Conservation (phyloP, 768 basidiomycete species). For the Tylopilus subfusipes region DNA sequence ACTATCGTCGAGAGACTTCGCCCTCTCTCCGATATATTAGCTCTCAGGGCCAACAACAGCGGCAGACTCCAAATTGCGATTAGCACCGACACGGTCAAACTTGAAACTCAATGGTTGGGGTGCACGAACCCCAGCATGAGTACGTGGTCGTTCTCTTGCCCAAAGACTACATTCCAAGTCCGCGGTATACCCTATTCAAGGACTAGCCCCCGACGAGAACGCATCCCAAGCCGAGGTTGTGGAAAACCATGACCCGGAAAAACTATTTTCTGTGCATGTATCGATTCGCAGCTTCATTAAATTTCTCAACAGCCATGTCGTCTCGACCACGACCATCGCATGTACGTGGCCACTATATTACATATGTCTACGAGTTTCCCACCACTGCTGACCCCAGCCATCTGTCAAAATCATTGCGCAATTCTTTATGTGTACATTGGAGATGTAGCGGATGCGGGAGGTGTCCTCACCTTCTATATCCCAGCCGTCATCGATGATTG, state of each 20-base stretch:
- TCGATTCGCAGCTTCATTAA: constrained; percentile 75
- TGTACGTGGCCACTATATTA: constrained; percentile 47
- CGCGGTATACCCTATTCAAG: constrained; percentile 12
- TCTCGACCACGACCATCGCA: constrained; percentile 82
- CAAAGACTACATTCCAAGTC: background rate
- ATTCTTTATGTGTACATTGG: constrained; percentile 91
- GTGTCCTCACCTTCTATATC: constrained; percentile 85
- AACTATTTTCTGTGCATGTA: constrained; percentile 63
- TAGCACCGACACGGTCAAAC: constrained; percentile 67
- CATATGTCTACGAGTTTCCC: background rate
- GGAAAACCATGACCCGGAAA: constrained; percentile 49
- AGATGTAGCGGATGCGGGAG: constrained; percentile 71
- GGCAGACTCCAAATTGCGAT: constrained; percentile 54
- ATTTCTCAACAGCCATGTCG: constrained; percentile 75
- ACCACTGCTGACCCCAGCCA: constrained; percentile 43
- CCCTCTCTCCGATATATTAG: constrained; percentile 65
- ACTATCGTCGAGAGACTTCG: constrained; percentile 73
- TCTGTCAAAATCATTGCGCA: constrained; percentile 79
- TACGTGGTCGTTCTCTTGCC: constrained; percentile 16
- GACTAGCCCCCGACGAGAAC: constrained; percentile 30
- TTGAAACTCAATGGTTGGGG: constrained; percentile 78
- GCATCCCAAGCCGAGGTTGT: constrained; percentile 31
- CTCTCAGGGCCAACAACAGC: constrained; percentile 62
- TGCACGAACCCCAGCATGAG: constrained; percentile 62
- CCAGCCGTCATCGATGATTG: constrained; percentile 69